Evolutionary conservation across 2,329 filamentous ascomycete genomes (phyloP).

Genomic region (Fragosphaeria purpurea): DNA sequence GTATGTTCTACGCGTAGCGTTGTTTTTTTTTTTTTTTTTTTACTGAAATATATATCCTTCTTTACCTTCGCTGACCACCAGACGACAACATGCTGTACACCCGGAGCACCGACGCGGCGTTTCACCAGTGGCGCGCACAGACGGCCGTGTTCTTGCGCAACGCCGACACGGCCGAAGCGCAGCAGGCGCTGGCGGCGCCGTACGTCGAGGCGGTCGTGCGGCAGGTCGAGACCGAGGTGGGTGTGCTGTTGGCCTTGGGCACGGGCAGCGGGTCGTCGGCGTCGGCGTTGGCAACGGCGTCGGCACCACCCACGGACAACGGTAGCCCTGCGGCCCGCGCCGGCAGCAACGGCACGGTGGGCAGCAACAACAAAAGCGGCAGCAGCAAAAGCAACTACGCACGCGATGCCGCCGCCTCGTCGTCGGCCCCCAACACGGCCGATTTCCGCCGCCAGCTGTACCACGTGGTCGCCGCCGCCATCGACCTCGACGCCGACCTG

Average conservation of each 20-base stretch:
- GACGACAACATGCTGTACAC: constrained; percentile 4
- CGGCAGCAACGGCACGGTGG: too few relatives aligned
- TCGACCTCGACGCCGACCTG: constrained; percentile 8
- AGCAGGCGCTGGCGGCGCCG: neutral
- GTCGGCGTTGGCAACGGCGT: neutral
- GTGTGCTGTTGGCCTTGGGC: neutral
- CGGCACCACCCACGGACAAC: neutral
- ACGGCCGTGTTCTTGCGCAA: constrained; percentile 5
- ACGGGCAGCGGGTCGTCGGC: neutral
- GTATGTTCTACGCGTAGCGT: neutral
- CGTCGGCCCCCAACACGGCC: neutral
- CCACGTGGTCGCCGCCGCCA: constrained; percentile 1
- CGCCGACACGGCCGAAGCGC: neutral
- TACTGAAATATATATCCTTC: too few relatives aligned
- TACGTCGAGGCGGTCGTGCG: constrained; percentile 1
- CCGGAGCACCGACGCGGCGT: constrained; percentile 2
- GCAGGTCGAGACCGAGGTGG: constrained; percentile 2
- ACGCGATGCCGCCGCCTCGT: neutral
- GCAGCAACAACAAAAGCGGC: neutral
- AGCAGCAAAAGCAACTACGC: neutral
- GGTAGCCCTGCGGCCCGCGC: too few relatives aligned
- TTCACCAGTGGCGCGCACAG: constrained; percentile 9
- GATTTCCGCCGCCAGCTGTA: neutral
- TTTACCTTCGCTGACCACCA: neutral
- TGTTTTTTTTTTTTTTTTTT: neutral